These are phyloP conservation scores for Byssoonygena ceratinophila DNA, from an alignment of 2,329 filamentous ascomycete species.

Conservation along the genomic window DNA sequence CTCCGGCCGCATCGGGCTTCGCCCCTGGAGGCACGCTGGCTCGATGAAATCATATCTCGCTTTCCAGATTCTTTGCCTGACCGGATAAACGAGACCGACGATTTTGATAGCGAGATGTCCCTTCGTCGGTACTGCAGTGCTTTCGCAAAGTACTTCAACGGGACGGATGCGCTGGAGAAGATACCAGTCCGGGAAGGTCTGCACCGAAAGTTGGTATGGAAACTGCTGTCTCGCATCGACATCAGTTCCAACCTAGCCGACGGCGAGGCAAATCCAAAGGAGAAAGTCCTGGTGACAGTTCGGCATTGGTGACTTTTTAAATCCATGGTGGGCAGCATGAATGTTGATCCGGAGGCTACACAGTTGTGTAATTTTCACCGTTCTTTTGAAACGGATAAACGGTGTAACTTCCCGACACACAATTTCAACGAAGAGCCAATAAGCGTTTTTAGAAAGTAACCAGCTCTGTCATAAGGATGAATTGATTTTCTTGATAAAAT, in stretches of 20 bases:
- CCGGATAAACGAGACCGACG: conserved; percentile 18
- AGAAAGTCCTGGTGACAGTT: conserved; percentile 48
- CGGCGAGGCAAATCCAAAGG: conserved; percentile 25
- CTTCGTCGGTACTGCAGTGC: conserved; percentile 58
- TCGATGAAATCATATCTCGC: conserved; percentile 39
- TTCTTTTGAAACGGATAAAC: background rate
- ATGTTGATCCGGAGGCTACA: background rate
- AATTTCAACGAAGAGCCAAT: background rate
- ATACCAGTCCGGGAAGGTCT: conserved; percentile 75
- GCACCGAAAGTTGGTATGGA: conserved; percentile 60
- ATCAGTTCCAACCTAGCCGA: conserved; percentile 37
- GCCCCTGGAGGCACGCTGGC: conserved; percentile 63
- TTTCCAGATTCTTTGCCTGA: conserved; percentile 24
- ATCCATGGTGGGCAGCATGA: background rate
- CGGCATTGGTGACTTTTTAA: conserved; percentile 54
- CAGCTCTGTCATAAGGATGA: too few relatives aligned
- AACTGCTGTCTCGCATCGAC: conserved; percentile 53
- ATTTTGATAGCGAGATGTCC: conserved; percentile 17
- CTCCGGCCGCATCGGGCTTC: conserved; percentile 68
- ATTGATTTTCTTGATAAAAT: too few relatives aligned
- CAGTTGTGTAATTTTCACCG: too few relatives aligned
- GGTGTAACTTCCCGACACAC: background rate
- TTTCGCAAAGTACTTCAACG: conserved; percentile 80
- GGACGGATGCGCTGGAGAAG: conserved; percentile 70
- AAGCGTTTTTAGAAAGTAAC: background rate